These are phyloP conservation scores for Pyricularia grisea DNA, from an alignment of 2,329 filamentous ascomycete species.

Conservation along the genomic window DNA sequence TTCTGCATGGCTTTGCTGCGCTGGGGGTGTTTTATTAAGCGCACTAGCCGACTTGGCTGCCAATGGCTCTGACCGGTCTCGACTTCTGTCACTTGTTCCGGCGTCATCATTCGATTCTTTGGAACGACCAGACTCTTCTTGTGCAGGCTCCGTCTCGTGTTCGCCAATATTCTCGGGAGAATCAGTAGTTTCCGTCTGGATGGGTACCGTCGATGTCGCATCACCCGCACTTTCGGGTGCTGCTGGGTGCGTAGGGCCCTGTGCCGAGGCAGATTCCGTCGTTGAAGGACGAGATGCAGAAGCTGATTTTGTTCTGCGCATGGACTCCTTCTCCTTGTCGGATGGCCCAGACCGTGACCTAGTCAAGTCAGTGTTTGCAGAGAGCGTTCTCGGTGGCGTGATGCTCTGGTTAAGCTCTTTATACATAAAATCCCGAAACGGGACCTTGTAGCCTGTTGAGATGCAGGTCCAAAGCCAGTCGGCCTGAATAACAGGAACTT, in stretches of 20 bases:
- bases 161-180: background rate
- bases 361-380: slow-evolving; percentile 5
- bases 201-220: slow-evolving; percentile 13
- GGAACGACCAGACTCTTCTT: background rate
- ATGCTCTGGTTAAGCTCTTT: slow-evolving; percentile 29
- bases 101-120: background rate
- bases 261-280: background rate
- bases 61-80: slow-evolving; percentile 22
- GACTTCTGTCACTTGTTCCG: slow-evolving; percentile 13
- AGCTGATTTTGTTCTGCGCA: background rate
- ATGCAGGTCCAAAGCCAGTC: slow-evolving; percentile 85
- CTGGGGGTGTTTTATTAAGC: slow-evolving; percentile 31
- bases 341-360: slow-evolving; percentile 6
- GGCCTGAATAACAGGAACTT: slow-evolving; percentile 69
- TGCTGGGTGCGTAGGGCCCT: background rate
- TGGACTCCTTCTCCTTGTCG: slow-evolving; percentile 1
- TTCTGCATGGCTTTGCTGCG: slow-evolving; percentile 12
- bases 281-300: background rate
- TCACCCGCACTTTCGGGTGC: slow-evolving; percentile 16
- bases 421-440: slow-evolving; percentile 37
- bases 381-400: slow-evolving; percentile 7
- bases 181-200: background rate
- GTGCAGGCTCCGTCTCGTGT: background rate
- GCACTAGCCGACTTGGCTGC: slow-evolving; percentile 29
- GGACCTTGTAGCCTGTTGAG: slow-evolving; percentile 37